A percentile compares a stretch with the other conserved stretches of the same genome.
Conservation (phyloP, 805 yeast genomes). For the Candida parachauliodes region DNA sequence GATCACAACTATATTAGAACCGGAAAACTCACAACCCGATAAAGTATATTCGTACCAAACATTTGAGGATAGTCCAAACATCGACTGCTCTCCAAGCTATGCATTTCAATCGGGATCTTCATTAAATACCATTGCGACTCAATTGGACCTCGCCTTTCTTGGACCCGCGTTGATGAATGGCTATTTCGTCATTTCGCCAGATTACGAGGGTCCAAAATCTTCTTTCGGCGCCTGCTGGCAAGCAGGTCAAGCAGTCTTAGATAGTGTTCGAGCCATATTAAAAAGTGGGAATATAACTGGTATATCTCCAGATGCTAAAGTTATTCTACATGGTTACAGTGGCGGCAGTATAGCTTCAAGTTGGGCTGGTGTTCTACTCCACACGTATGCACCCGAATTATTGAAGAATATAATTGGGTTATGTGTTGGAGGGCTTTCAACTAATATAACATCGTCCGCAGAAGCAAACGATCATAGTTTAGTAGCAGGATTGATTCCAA, state of each 20-base stretch:
- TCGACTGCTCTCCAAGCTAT: conserved; percentile 27
- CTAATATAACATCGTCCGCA: conserved; percentile 29
- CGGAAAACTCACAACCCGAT: conserved; percentile 23
- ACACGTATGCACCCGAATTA: conserved; percentile 33
- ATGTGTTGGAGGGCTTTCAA: conserved; percentile 34
- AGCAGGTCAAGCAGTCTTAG: conserved; percentile 28
- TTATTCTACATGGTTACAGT: conserved; percentile 33
- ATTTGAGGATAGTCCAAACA: conserved; percentile 25
- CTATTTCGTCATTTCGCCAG: conserved; percentile 31
- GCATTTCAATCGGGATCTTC: conserved; percentile 15
- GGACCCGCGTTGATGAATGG: conserved; percentile 24
- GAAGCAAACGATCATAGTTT: conserved; percentile 20
- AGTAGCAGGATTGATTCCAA: conserved; percentile 28
- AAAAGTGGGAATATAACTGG: conserved; percentile 16
- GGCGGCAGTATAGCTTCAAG: conserved; percentile 38
- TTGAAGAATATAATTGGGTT: conserved; percentile 23
- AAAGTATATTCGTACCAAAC: conserved; percentile 26
- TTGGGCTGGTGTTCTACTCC: conserved; percentile 38
- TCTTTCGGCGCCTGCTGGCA: conserved; percentile 31
- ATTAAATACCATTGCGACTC: conserved; percentile 10
- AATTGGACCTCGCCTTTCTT: conserved; percentile 17
- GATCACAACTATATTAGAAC: conserved; percentile 26
- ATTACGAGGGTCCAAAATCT: conserved; percentile 31
- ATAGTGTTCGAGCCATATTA: conserved; percentile 28
- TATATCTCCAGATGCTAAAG: conserved; percentile 15